Evolutionary conservation across 1,284 basidiomycete genomes (phyloP), one percentile per base, ranked within the genome.

Genomic region (Golubevia sp.): DNA sequence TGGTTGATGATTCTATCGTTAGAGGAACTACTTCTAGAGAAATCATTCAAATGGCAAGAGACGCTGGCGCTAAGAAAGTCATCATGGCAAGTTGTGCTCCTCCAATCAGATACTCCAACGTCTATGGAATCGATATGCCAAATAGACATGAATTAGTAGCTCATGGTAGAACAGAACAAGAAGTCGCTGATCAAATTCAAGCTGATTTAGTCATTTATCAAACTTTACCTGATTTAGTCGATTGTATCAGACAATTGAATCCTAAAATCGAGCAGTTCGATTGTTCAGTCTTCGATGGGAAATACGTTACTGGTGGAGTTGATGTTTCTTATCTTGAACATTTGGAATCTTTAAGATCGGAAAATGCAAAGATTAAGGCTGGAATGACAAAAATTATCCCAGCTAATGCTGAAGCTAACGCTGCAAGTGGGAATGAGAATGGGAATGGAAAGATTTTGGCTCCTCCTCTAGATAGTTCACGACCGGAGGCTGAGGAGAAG

Each of bases 61-160:
- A 99, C 78, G 97, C 97, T 5, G 97, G 97, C 18, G 96, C 97
- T n/a, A 94, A 92, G 85, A 93, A 92, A 75, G 94, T 99, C 76
- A 92, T 98, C 71, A 91, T 99, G 71, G 97, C 97, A 0, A 97
- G 93, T 59, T 99, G 96, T 78, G 94, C 97, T 15, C 97, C 97
- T 13, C 93, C 96, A 1, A 98, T 99, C 79, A 92, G 93, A 52
- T 89, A 90, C 84, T 91, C 93, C 8, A 97, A 99, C 82, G 97
- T 99, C 4, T 99, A 99, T 85, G 97, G 97, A 34, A 99, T 99
- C 82, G 97, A 99, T 86, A 99, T 99, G 97, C 97, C 97, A 30
- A 94, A 94, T 1, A 90, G 94, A 7, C 85, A 87, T 48, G 97
- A 99, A 84, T 91, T 99, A 38, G 96, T 99, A 56, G 97, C 95